Base-by-base conservation (phyloP, 2,329 filamentous ascomycete genomes). In the Ascochyta clinopodiicola region DNA sequence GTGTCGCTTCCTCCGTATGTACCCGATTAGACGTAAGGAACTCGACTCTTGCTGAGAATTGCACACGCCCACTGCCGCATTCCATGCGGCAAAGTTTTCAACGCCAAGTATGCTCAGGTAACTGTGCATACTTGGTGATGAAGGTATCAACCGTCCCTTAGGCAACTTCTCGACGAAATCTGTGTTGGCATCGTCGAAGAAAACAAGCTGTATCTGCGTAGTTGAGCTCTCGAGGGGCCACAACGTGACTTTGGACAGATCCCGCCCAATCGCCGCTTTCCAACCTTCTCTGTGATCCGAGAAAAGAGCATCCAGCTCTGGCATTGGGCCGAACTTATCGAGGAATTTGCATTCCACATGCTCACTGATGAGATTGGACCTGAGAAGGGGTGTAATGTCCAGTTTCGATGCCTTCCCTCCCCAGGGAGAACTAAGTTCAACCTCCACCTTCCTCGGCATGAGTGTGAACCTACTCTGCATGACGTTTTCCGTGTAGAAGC, bases 301-400 rank as follows among this genome's bases (percentile, higher is more conserved):
- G 2, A 55, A 55, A 15, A 55, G 9, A 2, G 22, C 3, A 24
- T 50, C 36, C 0, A 56, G 13, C 21, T 56, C 52, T 10, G 52
- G 40, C 24, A 56, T 36, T 10, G 17, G 37, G 2, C 46, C 46
- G 9, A 56, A 56, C 17, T 56, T 56, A 25, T 51, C 46, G 5
- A 56, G 27, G 4, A 56, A 56, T 5, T 29, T 43, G 32, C 46
- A 56, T 24, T 45, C 42, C 19, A 51, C 13, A 12, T 56, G 32
- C 13, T 50, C 42, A 9, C 44, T 51, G 2, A 46, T 47, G 2
- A 56, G 21, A 31, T 17, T 38, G 25, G 51, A 21, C 3, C 24
- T 47, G 2, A 56, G 25, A n/a, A 56, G 43, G 1, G 36, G 46
- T 2, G 46, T 36, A 3, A 56, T 21, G 10, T 47, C 17, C n/a